Percentiles rank a stretch among this genome's conserved stretches.
Evolutionary conservation across 106 monocot genomes (phyloP).

Genomic region (Ottelia alismoides): DNA sequence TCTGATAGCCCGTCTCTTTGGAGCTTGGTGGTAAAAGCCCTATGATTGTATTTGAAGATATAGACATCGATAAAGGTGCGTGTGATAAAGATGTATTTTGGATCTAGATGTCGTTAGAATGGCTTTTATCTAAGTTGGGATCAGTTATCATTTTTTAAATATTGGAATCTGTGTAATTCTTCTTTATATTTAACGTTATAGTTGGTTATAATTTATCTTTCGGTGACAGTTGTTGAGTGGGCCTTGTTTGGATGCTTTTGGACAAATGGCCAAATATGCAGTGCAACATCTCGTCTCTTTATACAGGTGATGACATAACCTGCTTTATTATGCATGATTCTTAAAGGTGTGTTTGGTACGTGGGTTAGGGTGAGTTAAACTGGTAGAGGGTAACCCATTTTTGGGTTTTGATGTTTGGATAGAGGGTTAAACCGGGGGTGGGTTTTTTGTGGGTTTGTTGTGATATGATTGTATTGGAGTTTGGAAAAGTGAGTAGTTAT

Average conservation of each 20-base stretch:
- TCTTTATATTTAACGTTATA: background rate
- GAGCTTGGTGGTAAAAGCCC: slow-evolving; percentile 99
- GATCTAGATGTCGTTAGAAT: background rate
- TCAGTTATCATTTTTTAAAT: background rate
- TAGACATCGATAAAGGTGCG: slow-evolving; percentile 97
- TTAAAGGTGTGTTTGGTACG: too few relatives aligned
- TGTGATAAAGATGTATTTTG: background rate
- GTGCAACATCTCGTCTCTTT: slow-evolving; percentile 96
- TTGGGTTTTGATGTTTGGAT: too few relatives aligned
- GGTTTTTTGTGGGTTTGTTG: too few relatives aligned
- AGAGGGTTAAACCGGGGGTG: too few relatives aligned
- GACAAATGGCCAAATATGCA: slow-evolving; percentile 99
- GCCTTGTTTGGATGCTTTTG: slow-evolving; percentile 89
- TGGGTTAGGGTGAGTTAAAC: too few relatives aligned
- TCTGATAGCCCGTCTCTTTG: slow-evolving; percentile 83
- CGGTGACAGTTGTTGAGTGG: slow-evolving; percentile 87
- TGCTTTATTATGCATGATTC: too few relatives aligned
- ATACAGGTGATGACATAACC: slow-evolving; percentile 52
- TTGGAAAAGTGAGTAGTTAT: too few relatives aligned
- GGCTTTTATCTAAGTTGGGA: background rate
- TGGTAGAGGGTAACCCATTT: too few relatives aligned
- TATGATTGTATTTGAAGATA: slow-evolving; percentile 94
- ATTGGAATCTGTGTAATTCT: background rate
- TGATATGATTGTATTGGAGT: too few relatives aligned
- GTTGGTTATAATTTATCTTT: too few relatives aligned